Conservation (phyloP, 192 early-diverging fungal species). For the Tieghemiomyces parasiticus region DNA sequence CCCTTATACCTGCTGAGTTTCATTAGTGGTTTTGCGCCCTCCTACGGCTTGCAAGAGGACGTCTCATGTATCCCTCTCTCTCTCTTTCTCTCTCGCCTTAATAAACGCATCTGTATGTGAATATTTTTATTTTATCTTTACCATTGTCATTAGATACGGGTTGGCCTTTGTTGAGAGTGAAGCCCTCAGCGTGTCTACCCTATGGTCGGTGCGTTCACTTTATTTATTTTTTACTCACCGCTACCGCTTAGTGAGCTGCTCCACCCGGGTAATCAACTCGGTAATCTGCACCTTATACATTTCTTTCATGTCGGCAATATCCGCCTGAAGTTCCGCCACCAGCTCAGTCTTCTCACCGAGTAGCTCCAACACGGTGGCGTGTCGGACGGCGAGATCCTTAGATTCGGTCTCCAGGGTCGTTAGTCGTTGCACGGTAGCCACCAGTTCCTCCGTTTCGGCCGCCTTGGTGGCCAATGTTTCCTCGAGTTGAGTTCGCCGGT, state of each 20-base stretch:
- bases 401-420: slow-evolving; percentile 30
- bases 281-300: slow-evolving; percentile 50
- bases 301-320: slow-evolving; percentile 66
- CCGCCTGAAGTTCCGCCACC: slow-evolving; percentile 63
- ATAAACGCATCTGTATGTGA: too few species aligned
- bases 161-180: too few species aligned
- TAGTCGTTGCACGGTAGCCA: not conserved
- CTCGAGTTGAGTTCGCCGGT: slow-evolving; percentile 32
- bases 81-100: too few species aligned
- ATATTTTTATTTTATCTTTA: too few species aligned
- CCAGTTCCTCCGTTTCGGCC: not conserved
- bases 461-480: not conserved
- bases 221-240: too few species aligned
- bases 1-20: too few species aligned
- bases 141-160: too few species aligned
- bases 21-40: too few species aligned
- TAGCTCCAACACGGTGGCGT: slow-evolving; percentile 58
- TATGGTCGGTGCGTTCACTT: too few species aligned
- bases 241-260: slow-evolving; percentile 11
- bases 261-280: slow-evolving; percentile 32
- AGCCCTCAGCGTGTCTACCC: too few species aligned
- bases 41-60: too few species aligned
- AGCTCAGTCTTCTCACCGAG: slow-evolving; percentile 81
- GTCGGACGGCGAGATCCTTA: slow-evolving; percentile 38
- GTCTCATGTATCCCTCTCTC: too few species aligned